A percentile compares a stretch with the other conserved stretches of the same genome.
These are phyloP conservation scores for Fusarium piperis DNA, from an alignment of 2,329 filamentous ascomycete species.

Conservation along the genomic window DNA sequence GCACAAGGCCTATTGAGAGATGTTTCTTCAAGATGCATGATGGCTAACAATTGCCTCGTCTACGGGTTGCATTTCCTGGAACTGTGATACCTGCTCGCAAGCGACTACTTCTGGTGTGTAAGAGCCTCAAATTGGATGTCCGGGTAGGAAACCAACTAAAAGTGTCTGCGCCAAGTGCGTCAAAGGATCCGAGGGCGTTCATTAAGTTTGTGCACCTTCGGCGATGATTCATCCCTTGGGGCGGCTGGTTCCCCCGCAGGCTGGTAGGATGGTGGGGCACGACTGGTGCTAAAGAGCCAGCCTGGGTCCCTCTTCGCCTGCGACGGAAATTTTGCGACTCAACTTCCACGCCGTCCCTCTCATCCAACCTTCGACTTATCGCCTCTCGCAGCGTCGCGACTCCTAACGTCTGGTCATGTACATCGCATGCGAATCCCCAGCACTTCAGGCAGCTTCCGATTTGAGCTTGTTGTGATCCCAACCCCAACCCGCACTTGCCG, in stretches of 20 bases:
- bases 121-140: neutral
- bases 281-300: slow-evolving; percentile 18
- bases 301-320: slow-evolving; percentile 26
- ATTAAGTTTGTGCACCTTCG: neutral
- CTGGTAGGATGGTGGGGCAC: slow-evolving; percentile 43
- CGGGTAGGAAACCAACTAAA: neutral
- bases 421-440: slow-evolving; percentile 6
- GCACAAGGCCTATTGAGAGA: neutral
- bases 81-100: neutral
- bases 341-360: slow-evolving; percentile 11
- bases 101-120: neutral
- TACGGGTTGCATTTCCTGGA: neutral
- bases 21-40: neutral
- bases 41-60: neutral
- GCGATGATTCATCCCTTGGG: slow-evolving; percentile 21
- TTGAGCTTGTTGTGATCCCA: slow-evolving; percentile 25
- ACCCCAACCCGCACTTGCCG: neutral
- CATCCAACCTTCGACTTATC: neutral
- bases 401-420: slow-evolving; percentile 33
- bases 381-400: slow-evolving; percentile 1
- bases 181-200: neutral
- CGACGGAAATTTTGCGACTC: slow-evolving; percentile 40
- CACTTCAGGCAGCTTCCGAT: slow-evolving; percentile 7
- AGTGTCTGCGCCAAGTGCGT: neutral
- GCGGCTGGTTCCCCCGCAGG: slow-evolving; percentile 23